A percentile compares a stretch with the other conserved stretches of the same genome.
Evolutionary conservation across 176 grass and related monocot genomes (phyloP).

Genomic region (Zizania latifolia): DNA sequence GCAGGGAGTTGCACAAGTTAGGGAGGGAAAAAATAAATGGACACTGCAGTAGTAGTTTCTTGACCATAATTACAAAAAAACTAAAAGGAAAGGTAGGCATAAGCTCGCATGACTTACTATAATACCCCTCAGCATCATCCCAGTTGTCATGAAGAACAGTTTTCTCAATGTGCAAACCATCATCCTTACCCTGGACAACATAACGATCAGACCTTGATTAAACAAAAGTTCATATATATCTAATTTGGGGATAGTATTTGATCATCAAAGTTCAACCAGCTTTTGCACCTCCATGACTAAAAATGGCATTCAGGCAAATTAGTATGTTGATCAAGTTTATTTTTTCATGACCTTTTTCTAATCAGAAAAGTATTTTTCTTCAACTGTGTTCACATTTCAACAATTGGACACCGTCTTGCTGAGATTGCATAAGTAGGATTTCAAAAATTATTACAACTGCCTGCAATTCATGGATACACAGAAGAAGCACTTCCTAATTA

Average conservation of each 20-base stretch:
- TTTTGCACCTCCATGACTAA: background rate
- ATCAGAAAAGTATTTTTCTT: background rate
- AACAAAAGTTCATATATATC: constrained; percentile 1
- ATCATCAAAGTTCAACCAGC: background rate
- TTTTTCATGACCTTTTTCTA: background rate
- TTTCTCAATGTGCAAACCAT: constrained; percentile 54
- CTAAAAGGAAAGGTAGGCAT: background rate
- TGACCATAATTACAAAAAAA: constrained; percentile 14
- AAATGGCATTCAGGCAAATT: background rate
- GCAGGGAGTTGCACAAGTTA: background rate
- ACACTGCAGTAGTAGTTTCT: background rate
- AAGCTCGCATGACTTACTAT: constrained; percentile 63
- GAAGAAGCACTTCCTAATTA: background rate
- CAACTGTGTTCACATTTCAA: background rate
- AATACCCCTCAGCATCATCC: constrained; percentile 99
- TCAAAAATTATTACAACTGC: background rate
- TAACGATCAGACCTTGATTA: background rate
- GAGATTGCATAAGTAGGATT: background rate
- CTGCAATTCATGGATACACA: background rate
- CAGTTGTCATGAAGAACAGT: constrained; percentile 86
- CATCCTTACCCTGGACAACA: constrained; percentile 57
- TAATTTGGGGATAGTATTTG: background rate
- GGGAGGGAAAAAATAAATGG: background rate
- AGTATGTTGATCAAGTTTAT: background rate
- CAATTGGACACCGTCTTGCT: no score